Evolutionary conservation across 352 stramenopile species (phyloP).

Genomic region (Aphanomyces astaci): DNA sequence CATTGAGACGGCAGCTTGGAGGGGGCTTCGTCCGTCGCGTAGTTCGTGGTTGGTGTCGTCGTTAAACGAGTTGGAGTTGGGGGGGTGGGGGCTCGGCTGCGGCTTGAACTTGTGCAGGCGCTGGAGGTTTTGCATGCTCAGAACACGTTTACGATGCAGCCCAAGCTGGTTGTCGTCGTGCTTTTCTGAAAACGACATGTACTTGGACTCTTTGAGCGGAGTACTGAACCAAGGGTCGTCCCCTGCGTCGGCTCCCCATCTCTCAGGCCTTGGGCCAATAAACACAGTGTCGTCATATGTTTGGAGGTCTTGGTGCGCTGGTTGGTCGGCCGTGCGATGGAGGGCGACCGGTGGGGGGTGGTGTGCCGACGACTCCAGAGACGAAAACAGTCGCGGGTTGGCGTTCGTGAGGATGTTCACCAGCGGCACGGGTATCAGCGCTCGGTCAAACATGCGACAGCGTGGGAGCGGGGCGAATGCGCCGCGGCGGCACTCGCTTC

Average conservation of each 20-base stretch:
- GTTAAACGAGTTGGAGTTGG: too few species aligned
- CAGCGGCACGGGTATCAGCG: constrained; percentile 45
- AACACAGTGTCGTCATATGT: constrained; percentile 70
- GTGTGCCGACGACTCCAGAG: background rate
- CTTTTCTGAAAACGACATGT: background rate
- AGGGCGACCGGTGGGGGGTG: background rate
- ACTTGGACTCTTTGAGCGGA: constrained; percentile 10
- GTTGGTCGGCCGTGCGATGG: background rate
- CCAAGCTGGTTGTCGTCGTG: background rate
- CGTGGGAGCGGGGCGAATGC: constrained; percentile 50
- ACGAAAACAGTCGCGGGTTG: background rate
- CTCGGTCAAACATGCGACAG: constrained; percentile 70
- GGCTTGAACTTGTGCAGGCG: background rate
- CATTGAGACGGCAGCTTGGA: too few species aligned
- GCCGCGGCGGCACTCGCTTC: background rate
- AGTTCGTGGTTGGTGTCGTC: too few species aligned
- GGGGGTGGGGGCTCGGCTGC: background rate
- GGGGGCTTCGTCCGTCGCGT: too few species aligned
- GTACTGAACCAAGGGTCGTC: too few species aligned
- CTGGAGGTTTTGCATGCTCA: constrained; percentile 23
- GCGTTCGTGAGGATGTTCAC: constrained; percentile 39
- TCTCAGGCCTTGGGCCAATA: too few species aligned
- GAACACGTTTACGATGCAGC: background rate
- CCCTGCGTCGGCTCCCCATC: too few species aligned
- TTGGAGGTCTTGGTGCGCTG: constrained; percentile 31